Evolutionary conservation across 805 yeast species (phyloP).

Genomic region (Saccharomycopsis guyanensis): DNA sequence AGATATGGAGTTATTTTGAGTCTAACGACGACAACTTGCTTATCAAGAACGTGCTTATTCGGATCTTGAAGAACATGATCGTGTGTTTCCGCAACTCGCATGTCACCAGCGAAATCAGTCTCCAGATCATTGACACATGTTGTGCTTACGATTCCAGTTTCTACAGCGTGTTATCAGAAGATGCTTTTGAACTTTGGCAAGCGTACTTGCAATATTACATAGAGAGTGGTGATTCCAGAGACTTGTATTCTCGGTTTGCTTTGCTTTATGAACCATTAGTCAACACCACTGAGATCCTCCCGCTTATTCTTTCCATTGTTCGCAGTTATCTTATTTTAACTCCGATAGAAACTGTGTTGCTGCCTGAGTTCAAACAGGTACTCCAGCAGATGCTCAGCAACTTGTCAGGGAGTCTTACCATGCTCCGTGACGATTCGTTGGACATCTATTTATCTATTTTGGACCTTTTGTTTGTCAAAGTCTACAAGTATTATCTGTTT

Average conservation of each 20-base stretch:
- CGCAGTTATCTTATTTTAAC: conserved; percentile 53
- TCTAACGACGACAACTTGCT: conserved; percentile 30
- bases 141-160: conserved; percentile 55
- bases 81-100: conserved; percentile 44
- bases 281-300: conserved; percentile 67
- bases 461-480: conserved; percentile 41
- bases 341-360: conserved; percentile 33
- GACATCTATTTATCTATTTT: conserved; percentile 45
- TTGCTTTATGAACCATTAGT: conserved; percentile 51
- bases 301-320: conserved; percentile 51
- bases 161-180: conserved; percentile 62
- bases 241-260: conserved; percentile 38
- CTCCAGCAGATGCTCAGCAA: conserved; percentile 37
- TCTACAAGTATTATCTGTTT: conserved; percentile 24
- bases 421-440: conserved; percentile 65
- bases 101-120: conserved; percentile 44
- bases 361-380: conserved; percentile 28
- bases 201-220: conserved; percentile 50
- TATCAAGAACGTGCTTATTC: conserved; percentile 43
- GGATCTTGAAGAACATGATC: conserved; percentile 52
- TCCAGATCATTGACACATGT: conserved; percentile 56
- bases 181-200: conserved; percentile 83
- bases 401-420: conserved; percentile 45
- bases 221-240: conserved; percentile 25
- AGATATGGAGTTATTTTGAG: conserved; percentile 37